phyloP scores from a whole-genome alignment of 495 filamentous ascomycete species.

The Delitschia confertaspora region DNA sequence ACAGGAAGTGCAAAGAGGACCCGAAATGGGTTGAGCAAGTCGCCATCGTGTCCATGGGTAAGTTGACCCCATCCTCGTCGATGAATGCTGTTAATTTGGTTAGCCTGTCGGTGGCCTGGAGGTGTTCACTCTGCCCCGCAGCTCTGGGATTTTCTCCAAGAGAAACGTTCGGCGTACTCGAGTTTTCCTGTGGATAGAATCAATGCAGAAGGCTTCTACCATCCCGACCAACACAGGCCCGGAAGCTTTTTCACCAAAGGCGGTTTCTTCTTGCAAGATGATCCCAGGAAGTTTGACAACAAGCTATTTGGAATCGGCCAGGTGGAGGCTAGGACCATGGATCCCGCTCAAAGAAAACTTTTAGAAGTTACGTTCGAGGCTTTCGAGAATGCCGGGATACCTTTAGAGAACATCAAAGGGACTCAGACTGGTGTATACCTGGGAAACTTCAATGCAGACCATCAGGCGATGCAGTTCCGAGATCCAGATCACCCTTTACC shows the following conservation, averaged over 20 bases:
- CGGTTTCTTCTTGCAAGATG: slow-evolving; percentile 12
- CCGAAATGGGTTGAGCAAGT: no score
- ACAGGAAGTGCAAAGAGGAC: no score
- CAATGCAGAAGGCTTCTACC: slow-evolving; percentile 14
- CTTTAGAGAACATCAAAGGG: slow-evolving; percentile 28
- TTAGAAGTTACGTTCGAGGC: slow-evolving; percentile 30
- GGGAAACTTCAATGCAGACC: slow-evolving; percentile 15
- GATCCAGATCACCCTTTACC: slow-evolving; percentile 2
- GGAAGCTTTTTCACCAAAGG: slow-evolving; percentile 2
- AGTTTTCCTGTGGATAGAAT: slow-evolving; percentile 2
- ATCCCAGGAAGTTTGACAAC: slow-evolving; percentile 14
- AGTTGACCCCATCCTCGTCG: no score
- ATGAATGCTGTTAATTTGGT: background rate
- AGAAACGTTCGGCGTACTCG: background rate
- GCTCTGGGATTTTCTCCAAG: slow-evolving; percentile 14
- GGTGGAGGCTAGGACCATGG: slow-evolving; percentile 9
- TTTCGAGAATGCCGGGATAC: slow-evolving; percentile 28
- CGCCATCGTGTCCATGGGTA: slow-evolving; percentile 17
- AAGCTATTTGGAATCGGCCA: slow-evolving; percentile 15
- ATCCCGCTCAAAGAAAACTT: slow-evolving; percentile 16
- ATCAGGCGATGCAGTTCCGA: slow-evolving; percentile 9
- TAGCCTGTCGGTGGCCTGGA: slow-evolving; percentile 17
- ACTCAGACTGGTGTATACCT: slow-evolving; percentile 12
- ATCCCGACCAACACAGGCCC: slow-evolving; percentile 8
- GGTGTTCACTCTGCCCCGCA: background rate